These are phyloP conservation scores for Yamadazyma laniorum DNA, from an alignment of 805 yeast genomes.

Conservation along the genomic window DNA sequence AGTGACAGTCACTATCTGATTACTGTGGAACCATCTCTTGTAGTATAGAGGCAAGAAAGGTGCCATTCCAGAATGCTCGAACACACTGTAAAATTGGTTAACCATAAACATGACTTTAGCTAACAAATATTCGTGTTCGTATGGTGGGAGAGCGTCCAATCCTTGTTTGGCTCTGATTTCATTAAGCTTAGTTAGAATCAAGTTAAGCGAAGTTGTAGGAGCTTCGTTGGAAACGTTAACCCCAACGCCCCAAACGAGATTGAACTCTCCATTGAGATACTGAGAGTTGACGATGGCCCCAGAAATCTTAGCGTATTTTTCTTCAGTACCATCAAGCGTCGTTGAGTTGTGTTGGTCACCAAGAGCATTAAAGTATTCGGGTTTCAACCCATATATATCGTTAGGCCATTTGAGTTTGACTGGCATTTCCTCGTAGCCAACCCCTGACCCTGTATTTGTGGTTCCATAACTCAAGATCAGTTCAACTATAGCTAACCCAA, in stretches of 20 bases:
- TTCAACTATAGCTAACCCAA: conserved; percentile 79
- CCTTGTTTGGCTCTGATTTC: conserved; percentile 45
- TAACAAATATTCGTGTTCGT: conserved; percentile 49
- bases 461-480: conserved; percentile 63
- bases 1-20: conserved; percentile 65
- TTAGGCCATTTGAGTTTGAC: conserved; percentile 94
- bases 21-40: conserved; percentile 79
- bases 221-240: conserved; percentile 79
- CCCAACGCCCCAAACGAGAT: conserved; percentile 82
- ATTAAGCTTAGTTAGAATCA: conserved; percentile 64
- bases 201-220: conserved; percentile 87
- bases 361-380: conserved; percentile 45
- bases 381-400: conserved; percentile 76
- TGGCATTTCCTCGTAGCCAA: conserved; percentile 73
- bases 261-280: conserved; percentile 55
- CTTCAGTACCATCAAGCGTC: conserved; percentile 53
- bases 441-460: conserved; percentile 31
- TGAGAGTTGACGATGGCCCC: conserved; percentile 85
- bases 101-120: conserved; percentile 70
- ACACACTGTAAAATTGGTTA: conserved; percentile 58
- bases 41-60: conserved; percentile 73
- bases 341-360: conserved; percentile 24
- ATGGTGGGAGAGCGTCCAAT: conserved; percentile 42
- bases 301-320: conserved; percentile 70
- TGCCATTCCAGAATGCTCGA: conserved; percentile 61